Conservation (phyloP, 345 rosid genomes). For the Linum tenue region DNA sequence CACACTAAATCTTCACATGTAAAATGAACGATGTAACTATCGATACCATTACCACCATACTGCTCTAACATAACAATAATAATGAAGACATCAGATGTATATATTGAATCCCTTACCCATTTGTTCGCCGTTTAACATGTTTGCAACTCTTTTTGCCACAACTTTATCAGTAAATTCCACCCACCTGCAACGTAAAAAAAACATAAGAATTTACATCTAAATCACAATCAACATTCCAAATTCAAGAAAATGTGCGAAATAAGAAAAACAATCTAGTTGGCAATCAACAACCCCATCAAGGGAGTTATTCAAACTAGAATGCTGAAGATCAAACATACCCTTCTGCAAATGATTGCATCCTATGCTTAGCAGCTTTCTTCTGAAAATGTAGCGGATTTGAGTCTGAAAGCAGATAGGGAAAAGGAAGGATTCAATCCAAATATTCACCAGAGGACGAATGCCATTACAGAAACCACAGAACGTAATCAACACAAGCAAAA, state of each 20-base stretch:
- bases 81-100: not conserved
- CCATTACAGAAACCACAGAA: not conserved
- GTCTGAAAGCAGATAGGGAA: slow-evolving; percentile 27
- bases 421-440: not conserved
- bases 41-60: slow-evolving; percentile 26
- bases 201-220: not conserved
- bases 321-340: slow-evolving; percentile 38
- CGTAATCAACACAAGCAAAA: not conserved
- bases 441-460: not conserved
- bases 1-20: too few species aligned
- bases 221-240: slow-evolving; percentile 1
- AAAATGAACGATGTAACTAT: too few species aligned
- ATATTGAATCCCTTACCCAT: slow-evolving; percentile 38
- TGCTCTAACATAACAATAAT: slow-evolving; percentile 11
- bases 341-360: slow-evolving; percentile 57
- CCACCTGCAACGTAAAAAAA: slow-evolving; percentile 48
- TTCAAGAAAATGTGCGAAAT: not conserved
- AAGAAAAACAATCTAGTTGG: not conserved
- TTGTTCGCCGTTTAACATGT: slow-evolving; percentile 85
- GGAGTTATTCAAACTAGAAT: not conserved
- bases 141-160: slow-evolving; percentile 70
- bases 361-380: slow-evolving; percentile 43
- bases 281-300: not conserved
- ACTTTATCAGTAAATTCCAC: slow-evolving; percentile 77
- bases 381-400: slow-evolving; percentile 31